Base-by-base conservation (phyloP, 306 rosid species). In the Clitoria ternatea region DNA sequence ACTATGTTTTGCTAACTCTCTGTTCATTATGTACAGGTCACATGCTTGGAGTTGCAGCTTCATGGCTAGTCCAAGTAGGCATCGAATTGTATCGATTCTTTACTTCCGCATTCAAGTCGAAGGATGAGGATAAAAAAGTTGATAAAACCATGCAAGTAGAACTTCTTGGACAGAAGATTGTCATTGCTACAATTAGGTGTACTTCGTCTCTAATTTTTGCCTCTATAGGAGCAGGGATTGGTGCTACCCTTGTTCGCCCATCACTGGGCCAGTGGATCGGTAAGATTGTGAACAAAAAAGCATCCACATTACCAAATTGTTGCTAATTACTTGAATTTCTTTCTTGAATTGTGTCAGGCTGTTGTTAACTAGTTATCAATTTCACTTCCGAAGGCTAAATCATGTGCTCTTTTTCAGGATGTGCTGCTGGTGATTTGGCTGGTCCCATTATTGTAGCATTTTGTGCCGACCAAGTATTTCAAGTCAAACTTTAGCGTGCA, bases 241-340 rank as follows among this genome's bases (percentile, higher is more conserved):
- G 97, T 44, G 93, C 98, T 55, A 60, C 79, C 18, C 63, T 90
- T 59, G 9, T 90, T 66, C 87, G 89, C 67, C 98, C 98, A 10
- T 86, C 92, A 4, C 8, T 72, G 0, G 97, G 98, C 83, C 97
- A 88, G 66, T 86, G 97, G 97, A 74, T 86, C 4, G 98, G 98
- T 92, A 85, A 82, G 86, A 47, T 49, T 53, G 6, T 53, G 19
- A 19, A 29, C 35, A 33, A 5, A 18, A 26, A 5, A 18, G 19
- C 60, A 43, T 30, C 3, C 24, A 47, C 61, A 57, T 37, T 53
- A 42, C 13, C 42, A 17, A 13, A 11, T 49, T 69, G 29, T 39
- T 49, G 36, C 64, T 15, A 2, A 42, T 43, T 60, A 30, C 32
- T 48, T 69, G 61, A 62, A 45, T 53, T 52, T 27, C 37, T 12